Base-by-base conservation (phyloP, 2,329 filamentous ascomycete species). In the Colletotrichum graminicola region DNA sequence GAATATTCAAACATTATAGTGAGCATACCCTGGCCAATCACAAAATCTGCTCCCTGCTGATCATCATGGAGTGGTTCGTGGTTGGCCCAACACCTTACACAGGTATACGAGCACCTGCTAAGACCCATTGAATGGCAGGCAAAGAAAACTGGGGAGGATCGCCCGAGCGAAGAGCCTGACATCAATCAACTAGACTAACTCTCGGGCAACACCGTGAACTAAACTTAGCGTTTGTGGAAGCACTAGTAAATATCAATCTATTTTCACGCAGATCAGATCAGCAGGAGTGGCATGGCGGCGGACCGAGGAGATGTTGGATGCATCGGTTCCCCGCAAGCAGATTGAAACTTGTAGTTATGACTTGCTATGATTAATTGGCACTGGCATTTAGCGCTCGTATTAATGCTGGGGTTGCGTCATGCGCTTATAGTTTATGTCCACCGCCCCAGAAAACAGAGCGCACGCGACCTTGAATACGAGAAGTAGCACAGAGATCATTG, bases 111-210 rank as follows among this genome's bases (percentile, higher is more conserved):
- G 7, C 34, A 34, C 34, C 34, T 34, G 5, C 34, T 34, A 39
- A 39, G 5, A 32, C 7, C 6, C 51, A 54, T 54, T 21, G 8
- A 51, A 18, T 51, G 47, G 16, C 5, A 10, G 26, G 16, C 51
- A 32, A 11, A 11, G 88, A 7, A 32, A 18, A 43, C 10, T 34
- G 14, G 1, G 7, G 18, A 11, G 51, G 16, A 32, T 5, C 8
- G 18, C 18, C 11, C 18, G 21, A 7, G 8, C 29, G 21, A 3
- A 43, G n/a, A n/a, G 12, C 43, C 51, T 54, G 34, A 60, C 52
- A 36, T 43, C 18, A 41, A 36, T 51, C 34, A 34, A 55, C 39
- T 23, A 51, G 51, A 26, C 43, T 16, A 36, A 26, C 26, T 52
- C 14, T 39, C 67, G 67, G 47, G 54, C 55, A 54, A 49, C n/a